Percentiles rank a stretch among this genome's conserved stretches.
These are phyloP conservation scores for Stephanodiscus minutulus DNA, from an alignment of 108 stramenopile genomes.

Conservation along the genomic window DNA sequence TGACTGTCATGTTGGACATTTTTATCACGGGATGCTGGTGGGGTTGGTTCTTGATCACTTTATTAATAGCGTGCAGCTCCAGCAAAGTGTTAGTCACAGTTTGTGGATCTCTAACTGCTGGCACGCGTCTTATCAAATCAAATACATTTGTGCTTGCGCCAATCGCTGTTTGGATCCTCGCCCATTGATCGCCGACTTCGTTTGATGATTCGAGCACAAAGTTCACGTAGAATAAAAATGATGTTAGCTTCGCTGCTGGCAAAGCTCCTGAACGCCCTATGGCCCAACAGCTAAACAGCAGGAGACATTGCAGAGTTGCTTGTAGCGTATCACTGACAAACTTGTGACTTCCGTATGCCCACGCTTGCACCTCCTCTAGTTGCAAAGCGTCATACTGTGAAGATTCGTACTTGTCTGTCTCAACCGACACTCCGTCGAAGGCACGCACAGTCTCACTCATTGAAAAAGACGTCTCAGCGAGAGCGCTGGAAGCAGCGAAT, in stretches of 20 bases:
- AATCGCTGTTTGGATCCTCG: slow-evolving; percentile 81
- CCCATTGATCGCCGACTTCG: slow-evolving; percentile 89
- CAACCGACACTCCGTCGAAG: slow-evolving; percentile 74
- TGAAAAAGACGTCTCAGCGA: slow-evolving; percentile 85
- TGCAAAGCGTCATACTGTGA: slow-evolving; percentile 76
- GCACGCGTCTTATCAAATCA: slow-evolving; percentile 74
- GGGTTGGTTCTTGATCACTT: slow-evolving; percentile 10
- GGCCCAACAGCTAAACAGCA: slow-evolving; percentile 73
- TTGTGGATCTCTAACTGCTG: slow-evolving; percentile 67
- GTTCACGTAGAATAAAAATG: slow-evolving; percentile 83
- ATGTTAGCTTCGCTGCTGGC: slow-evolving; percentile 67
- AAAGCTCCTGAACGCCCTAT: slow-evolving; percentile 65
- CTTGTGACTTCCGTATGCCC: slow-evolving; percentile 84
- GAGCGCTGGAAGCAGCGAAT: slow-evolving; percentile 78
- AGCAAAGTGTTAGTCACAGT: slow-evolving; percentile 33
- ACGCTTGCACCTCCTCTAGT: slow-evolving; percentile 85
- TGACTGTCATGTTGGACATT: slow-evolving; percentile 65
- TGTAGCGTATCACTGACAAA: slow-evolving; percentile 81
- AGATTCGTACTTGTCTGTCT: slow-evolving; percentile 66
- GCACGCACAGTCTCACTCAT: slow-evolving; percentile 87
- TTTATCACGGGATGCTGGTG: slow-evolving; percentile 50
- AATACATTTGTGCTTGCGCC: slow-evolving; percentile 85
- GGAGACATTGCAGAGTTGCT: slow-evolving; percentile 55
- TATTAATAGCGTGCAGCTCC: slow-evolving; percentile 37
- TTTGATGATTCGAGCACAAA: slow-evolving; percentile 83